Evolutionary conservation across 306 rosid genomes (phyloP).

Genomic region (Heteromeles arbutifolia): DNA sequence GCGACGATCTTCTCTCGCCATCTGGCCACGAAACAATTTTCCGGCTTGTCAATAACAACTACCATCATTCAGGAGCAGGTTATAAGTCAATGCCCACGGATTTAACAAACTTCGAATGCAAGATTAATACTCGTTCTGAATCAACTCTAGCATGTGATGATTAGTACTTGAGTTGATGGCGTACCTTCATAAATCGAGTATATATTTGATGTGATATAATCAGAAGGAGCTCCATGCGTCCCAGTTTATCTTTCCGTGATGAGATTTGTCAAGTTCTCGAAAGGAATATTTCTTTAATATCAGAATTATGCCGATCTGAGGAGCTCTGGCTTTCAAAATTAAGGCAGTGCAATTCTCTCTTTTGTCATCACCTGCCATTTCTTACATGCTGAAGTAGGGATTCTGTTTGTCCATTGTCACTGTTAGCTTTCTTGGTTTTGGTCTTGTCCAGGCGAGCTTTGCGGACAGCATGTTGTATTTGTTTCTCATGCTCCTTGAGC

Average conservation of each 20-base stretch:
- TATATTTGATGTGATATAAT: slow-evolving; percentile 4
- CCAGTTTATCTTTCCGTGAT: background rate
- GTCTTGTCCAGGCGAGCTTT: slow-evolving; percentile 63
- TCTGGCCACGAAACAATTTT: slow-evolving; percentile 15
- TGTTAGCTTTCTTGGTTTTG: slow-evolving; percentile 26
- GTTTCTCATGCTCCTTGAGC: slow-evolving; percentile 74
- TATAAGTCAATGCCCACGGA: slow-evolving; percentile 1
- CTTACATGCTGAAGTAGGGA: slow-evolving; percentile 40
- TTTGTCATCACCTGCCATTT: slow-evolving; percentile 24
- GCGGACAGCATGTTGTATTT: slow-evolving; percentile 64
- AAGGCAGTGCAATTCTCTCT: slow-evolving; percentile 6
- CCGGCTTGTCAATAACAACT: slow-evolving; percentile 8
- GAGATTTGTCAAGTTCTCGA: slow-evolving; percentile 1
- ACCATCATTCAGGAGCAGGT: background rate
- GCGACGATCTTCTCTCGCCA: background rate
- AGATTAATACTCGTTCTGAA: background rate
- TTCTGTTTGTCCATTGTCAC: slow-evolving; percentile 40
- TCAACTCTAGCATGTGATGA: background rate
- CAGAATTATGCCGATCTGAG: background rate
- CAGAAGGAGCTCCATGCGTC: slow-evolving; percentile 16
- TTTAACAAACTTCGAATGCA: slow-evolving; percentile 6
- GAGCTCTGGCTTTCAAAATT: slow-evolving; percentile 19
- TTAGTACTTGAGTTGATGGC: background rate
- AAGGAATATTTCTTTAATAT: background rate
- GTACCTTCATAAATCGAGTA: slow-evolving; percentile 18